Evolutionary conservation across 148 eudicot genomes (phyloP).

Genomic region (Rhododendron williamsianum): DNA sequence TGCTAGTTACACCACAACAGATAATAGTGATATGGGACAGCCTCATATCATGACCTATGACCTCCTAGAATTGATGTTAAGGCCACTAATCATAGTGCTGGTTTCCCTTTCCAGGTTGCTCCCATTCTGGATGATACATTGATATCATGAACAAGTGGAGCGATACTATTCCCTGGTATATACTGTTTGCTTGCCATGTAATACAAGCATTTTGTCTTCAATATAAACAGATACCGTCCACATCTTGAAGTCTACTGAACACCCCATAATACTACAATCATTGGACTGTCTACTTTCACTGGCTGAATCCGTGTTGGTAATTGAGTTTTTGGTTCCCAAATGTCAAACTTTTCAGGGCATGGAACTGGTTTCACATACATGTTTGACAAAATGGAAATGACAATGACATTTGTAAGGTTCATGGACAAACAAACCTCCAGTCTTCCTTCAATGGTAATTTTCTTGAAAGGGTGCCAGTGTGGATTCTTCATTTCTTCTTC

Average conservation of each 20-base stretch:
- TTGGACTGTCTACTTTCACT: neutral
- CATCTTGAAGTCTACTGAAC: neutral
- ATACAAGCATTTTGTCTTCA: too few relatives aligned
- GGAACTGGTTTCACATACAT: neutral
- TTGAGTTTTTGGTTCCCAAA: neutral
- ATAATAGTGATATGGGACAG: neutral
- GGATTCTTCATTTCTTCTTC: slow-evolving; percentile 21
- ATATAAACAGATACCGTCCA: neutral
- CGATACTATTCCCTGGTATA: neutral
- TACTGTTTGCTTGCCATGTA: neutral
- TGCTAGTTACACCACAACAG: too few relatives aligned
- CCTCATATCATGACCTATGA: neutral
- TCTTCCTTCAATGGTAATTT: slow-evolving; percentile 9
- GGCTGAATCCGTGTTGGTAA: neutral
- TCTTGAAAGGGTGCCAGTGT: slow-evolving; percentile 27
- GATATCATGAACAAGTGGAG: neutral
- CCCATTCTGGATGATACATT: neutral
- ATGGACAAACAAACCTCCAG: slow-evolving; percentile 9
- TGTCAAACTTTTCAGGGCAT: neutral
- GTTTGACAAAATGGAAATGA: neutral
- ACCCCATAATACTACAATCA: neutral
- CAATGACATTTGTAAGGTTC: neutral
- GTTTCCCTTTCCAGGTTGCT: neutral
- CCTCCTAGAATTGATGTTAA: neutral
- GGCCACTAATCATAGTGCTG: neutral